phyloP scores from a whole-genome alignment of 441 rosid genomes.

The Jatropha multifida region DNA sequence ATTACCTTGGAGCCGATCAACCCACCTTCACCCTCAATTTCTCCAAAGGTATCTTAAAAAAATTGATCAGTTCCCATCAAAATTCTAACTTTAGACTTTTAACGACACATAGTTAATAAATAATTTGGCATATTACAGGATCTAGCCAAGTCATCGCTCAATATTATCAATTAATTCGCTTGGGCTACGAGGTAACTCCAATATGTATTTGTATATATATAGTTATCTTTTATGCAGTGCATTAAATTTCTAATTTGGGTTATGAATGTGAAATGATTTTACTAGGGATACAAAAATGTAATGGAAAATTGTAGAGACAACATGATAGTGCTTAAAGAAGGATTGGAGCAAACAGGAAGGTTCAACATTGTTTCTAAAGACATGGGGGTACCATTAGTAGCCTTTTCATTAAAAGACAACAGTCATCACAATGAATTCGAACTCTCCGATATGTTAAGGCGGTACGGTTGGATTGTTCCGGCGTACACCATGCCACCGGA shows the following conservation, averaged over 20 bases:
- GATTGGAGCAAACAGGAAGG: slow-evolving; percentile 56
- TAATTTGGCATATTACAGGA: slow-evolving; percentile 37
- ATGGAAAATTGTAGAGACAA: slow-evolving; percentile 89
- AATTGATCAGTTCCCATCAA: no score
- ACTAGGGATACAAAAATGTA: slow-evolving; percentile 60
- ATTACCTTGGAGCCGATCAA: slow-evolving; percentile 92
- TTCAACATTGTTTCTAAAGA: slow-evolving; percentile 80
- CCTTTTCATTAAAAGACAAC: slow-evolving; percentile 77
- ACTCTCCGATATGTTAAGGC: slow-evolving; percentile 69
- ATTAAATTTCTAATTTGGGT: background rate
- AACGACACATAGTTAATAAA: background rate
- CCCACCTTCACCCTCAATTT: slow-evolving; percentile 94
- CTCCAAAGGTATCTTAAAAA: slow-evolving; percentile 58
- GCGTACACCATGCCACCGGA: slow-evolving; percentile 90
- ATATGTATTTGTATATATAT: background rate
- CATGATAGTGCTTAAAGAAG: slow-evolving; percentile 56
- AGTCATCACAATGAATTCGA: slow-evolving; percentile 63
- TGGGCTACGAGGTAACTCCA: slow-evolving; percentile 54
- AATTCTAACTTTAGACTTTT: background rate
- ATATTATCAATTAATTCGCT: slow-evolving; percentile 78
- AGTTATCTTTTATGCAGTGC: background rate
- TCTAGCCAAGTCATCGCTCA: slow-evolving; percentile 94
- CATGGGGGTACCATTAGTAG: slow-evolving; percentile 82
- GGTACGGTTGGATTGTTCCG: slow-evolving; percentile 87
- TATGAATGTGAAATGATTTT: background rate